Conservation (phyloP, 1,139 yeast species). For the Suhomyces ambrosiae region DNA sequence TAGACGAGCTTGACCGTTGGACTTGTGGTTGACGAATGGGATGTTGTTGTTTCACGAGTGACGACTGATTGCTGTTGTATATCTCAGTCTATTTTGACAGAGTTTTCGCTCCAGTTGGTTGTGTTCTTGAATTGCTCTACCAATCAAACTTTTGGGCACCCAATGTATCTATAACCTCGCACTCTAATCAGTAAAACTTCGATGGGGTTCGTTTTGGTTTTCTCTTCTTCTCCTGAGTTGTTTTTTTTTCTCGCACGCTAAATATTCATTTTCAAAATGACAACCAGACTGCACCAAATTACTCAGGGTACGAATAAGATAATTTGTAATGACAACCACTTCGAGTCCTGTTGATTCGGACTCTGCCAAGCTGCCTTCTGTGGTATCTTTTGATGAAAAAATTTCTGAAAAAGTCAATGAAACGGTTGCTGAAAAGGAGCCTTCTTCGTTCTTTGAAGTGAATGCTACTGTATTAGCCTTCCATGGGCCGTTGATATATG, state of each 20-base stretch:
- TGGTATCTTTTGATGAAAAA: background rate
- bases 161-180: background rate
- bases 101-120: background rate
- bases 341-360: conserved; percentile 5
- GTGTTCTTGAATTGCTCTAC: background rate
- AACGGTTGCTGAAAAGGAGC: background rate
- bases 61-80: background rate
- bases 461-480: conserved; percentile 70
- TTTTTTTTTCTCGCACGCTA: conserved; percentile 12
- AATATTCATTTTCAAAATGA: conserved; percentile 2
- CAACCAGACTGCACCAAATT: conserved; percentile 2
- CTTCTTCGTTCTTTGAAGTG: conserved; percentile 21
- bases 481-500: conserved; percentile 90
- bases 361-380: background rate
- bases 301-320: background rate
- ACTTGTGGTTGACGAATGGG: background rate
- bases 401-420: background rate
- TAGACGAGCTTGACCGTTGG: background rate
- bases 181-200: background rate
- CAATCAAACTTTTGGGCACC: background rate
- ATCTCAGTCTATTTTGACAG: background rate
- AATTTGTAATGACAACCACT: conserved; percentile 4
- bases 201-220: conserved; percentile 1
- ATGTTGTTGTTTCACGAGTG: background rate
- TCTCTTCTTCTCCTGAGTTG: conserved; percentile 11